Conservation (phyloP, 805 yeast species). For the Cyberlindnera samutprakarnensis region DNA sequence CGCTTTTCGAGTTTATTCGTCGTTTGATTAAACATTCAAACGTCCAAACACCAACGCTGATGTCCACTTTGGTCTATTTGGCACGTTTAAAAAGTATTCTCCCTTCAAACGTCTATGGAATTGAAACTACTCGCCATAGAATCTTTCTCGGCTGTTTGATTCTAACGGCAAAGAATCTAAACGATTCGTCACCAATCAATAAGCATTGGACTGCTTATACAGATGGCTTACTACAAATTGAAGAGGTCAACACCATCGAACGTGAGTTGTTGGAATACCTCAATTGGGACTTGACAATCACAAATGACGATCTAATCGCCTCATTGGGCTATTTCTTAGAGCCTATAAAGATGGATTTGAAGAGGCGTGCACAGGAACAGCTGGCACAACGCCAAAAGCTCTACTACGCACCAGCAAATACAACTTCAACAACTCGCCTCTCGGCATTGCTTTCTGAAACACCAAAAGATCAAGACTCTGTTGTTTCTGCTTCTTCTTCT, state of each 20-base stretch:
- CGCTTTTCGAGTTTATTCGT: slow-evolving; percentile 60
- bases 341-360: slow-evolving; percentile 49
- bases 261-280: slow-evolving; percentile 75
- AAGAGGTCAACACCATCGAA: slow-evolving; percentile 87
- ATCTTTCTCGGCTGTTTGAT: slow-evolving; percentile 85
- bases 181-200: slow-evolving; percentile 91
- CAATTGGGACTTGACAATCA: slow-evolving; percentile 77
- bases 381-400: slow-evolving; percentile 19
- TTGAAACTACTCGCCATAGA: slow-evolving; percentile 88
- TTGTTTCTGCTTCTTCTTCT: slow-evolving; percentile 22
- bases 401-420: slow-evolving; percentile 14
- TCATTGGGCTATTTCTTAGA: slow-evolving; percentile 69
- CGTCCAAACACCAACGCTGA: slow-evolving; percentile 90
- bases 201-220: slow-evolving; percentile 96
- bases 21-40: slow-evolving; percentile 71
- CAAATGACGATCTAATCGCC: slow-evolving; percentile 59
- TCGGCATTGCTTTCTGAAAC: slow-evolving; percentile 7
- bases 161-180: slow-evolving; percentile 84
- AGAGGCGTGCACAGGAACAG: slow-evolving; percentile 19
- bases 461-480: too few relatives aligned
- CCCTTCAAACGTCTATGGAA: slow-evolving; percentile 86
- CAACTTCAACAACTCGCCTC: slow-evolving; percentile 11
- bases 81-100: slow-evolving; percentile 67
- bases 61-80: slow-evolving; percentile 85
- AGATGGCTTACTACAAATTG: slow-evolving; percentile 66